Percentiles rank a stretch among this genome's conserved stretches.
phyloP scores from a whole-genome alignment of 208 protist genomes.

The Wallacemonas sp. region DNA sequence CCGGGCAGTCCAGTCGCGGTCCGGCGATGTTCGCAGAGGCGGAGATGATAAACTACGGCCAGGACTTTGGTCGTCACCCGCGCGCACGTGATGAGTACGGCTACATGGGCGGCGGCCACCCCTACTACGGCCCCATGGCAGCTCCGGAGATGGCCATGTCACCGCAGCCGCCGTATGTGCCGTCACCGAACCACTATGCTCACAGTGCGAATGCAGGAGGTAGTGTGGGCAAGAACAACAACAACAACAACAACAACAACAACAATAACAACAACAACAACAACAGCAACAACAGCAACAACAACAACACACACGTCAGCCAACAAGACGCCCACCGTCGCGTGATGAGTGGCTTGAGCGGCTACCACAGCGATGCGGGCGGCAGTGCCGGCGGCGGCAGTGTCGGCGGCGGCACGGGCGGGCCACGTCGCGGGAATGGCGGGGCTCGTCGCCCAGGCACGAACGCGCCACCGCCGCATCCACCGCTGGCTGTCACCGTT shows the following conservation, averaged over 20 bases:
- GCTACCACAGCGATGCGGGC: constrained; percentile 9
- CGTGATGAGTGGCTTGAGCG: constrained; percentile 1
- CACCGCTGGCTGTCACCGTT: not conserved
- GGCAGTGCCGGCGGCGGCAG: constrained; percentile 1
- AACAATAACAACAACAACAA: constrained; percentile 11
- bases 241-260: not conserved
- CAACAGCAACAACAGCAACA: constrained; percentile 16
- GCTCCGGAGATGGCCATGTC: not conserved
- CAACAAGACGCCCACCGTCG: not conserved
- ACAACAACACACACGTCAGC: constrained; percentile 17
- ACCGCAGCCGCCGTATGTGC: not conserved
- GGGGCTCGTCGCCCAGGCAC: not conserved
- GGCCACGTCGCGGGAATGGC: not conserved
- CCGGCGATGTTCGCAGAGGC: not conserved
- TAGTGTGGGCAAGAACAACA: not conserved
- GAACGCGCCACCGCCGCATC: constrained; percentile 21
- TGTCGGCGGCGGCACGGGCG: constrained; percentile 2
- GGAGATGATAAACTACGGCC: constrained; percentile 1
- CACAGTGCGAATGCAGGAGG: not conserved
- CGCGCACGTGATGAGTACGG: not conserved
- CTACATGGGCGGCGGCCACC: not conserved
- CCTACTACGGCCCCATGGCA: constrained; percentile 8
- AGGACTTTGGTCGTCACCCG: not conserved
- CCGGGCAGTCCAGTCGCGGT: no score
- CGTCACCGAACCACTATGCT: constrained; percentile 8